phyloP scores from a whole-genome alignment of 2,329 filamentous ascomycete genomes.

The Chrysosporium keratinophilum region DNA sequence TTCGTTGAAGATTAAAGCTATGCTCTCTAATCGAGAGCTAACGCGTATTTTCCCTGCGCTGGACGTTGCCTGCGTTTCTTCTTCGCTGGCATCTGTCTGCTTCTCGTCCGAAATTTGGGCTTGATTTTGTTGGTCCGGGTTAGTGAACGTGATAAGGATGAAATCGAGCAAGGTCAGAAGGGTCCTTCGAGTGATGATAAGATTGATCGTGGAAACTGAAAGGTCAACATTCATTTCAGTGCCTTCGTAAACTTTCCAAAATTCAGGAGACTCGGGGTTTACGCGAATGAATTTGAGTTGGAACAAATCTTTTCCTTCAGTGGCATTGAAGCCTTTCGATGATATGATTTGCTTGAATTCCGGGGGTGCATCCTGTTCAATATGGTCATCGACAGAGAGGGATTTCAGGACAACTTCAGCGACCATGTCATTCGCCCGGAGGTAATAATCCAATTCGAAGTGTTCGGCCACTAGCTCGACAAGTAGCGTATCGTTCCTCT shows the following conservation, averaged over 20 bases:
- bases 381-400: constrained; percentile 85
- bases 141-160: constrained; percentile 81
- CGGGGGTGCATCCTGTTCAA: constrained; percentile 63
- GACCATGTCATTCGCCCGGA: constrained; percentile 82
- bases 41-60: constrained; percentile 71
- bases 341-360: constrained; percentile 98
- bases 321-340: constrained; percentile 61
- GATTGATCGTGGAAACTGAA: constrained; percentile 85
- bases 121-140: constrained; percentile 43
- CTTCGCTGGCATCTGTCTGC: constrained; percentile 21
- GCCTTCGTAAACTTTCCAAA: constrained; percentile 81
- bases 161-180: constrained; percentile 89
- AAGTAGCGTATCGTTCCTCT: constrained; percentile 66
- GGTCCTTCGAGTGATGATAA: constrained; percentile 88
- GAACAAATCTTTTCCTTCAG: constrained; percentile 70
- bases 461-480: constrained; percentile 85
- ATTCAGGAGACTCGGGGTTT: constrained; percentile 83
- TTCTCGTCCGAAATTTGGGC: constrained; percentile 23
- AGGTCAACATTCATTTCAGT: constrained; percentile 89
- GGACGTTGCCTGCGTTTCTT: constrained; percentile 23
- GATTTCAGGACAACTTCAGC: constrained; percentile 82
- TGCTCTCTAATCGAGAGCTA: constrained; percentile 86
- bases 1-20: constrained; percentile 90
- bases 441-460: constrained; percentile 78
- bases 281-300: constrained; percentile 82